Evolutionary conservation across 192 early-diverging fungal genomes (phyloP).

Genomic region (Coemansia sp.): DNA sequence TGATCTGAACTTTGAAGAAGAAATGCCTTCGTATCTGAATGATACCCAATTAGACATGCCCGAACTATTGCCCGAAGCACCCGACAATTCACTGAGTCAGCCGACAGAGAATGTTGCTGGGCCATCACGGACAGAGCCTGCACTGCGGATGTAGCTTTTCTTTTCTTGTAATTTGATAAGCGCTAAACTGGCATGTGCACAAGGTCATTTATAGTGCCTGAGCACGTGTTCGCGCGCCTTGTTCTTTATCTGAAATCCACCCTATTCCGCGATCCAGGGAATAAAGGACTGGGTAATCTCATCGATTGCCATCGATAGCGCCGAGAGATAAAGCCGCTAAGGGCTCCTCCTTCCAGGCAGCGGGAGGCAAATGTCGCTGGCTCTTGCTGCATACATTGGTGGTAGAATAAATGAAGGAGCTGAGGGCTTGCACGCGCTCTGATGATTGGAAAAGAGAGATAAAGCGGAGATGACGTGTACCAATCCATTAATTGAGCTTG

Average conservation of each 20-base stretch:
- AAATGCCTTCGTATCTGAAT: slow-evolving; percentile 39
- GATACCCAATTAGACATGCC: slow-evolving; percentile 26
- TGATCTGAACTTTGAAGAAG: slow-evolving; percentile 70
- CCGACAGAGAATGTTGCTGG: slow-evolving; percentile 15
- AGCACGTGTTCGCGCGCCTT: slow-evolving; percentile 1
- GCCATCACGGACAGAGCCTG: slow-evolving; percentile 20
- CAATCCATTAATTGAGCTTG: slow-evolving; percentile 4
- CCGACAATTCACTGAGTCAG: slow-evolving; percentile 17
- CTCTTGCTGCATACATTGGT: too few relatives aligned
- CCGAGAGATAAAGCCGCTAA: not conserved
- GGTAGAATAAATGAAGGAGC: too few relatives aligned
- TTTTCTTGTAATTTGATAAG: not conserved
- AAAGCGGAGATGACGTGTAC: slow-evolving; percentile 4
- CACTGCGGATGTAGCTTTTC: slow-evolving; percentile 29
- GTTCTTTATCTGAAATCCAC: slow-evolving; percentile 1
- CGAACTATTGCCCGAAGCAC: slow-evolving; percentile 40
- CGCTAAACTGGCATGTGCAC: not conserved
- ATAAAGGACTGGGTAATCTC: not conserved
- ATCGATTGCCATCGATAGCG: slow-evolving; percentile 11
- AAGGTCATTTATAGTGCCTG: not conserved
- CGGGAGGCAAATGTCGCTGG: too few relatives aligned
- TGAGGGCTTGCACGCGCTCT: not conserved
- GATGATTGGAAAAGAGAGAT: not conserved
- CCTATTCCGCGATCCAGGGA: slow-evolving; percentile 2
- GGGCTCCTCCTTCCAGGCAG: too few relatives aligned